Evolutionary conservation across 768 basidiomycete species (phyloP), one percentile per base, ranked within the genome.

Genomic region (Mrakia frigida): DNA sequence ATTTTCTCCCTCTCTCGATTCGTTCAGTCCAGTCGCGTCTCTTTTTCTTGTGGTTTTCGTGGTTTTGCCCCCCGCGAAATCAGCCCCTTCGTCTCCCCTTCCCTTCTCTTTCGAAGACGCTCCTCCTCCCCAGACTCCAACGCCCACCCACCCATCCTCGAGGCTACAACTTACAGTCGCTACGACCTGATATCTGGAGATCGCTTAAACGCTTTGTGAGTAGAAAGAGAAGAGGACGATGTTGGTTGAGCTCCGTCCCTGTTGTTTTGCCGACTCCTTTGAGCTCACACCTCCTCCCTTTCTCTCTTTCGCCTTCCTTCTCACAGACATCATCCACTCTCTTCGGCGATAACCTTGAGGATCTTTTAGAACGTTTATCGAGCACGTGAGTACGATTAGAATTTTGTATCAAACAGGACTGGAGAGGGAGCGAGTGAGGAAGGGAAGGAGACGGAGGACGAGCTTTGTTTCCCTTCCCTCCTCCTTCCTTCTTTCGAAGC

Each of bases 231-330:
- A 59, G 23, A 31, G 18, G 56, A 9, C 25, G 56, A 25, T 23
- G 56, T 25, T 59, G 25, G 56, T 25, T 59, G 25, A 59, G 56
- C 56, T 59, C 56, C 56, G 56, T 25, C 13, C 18, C 9, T 63
- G 61, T n/a, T 28, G 61, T 18, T 63, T n/a, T n/a, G n/a, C n/a
- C n/a, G n/a, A n/a, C n/a, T n/a, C n/a, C n/a, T 18, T 33, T 68
- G 65, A 68, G 65, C 65, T 68, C 65, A 68, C 65, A 21, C 63
- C 37, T 35, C 21, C 21, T 68, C 23, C 37, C 7, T 37, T n/a
- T 23, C 39, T 33, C 6, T 37, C 65, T 23, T 16, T n/a, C 33
- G 13, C 13, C 35, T 21, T 5, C 21, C 35, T 67, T 35, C 28
- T 63, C 31, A 4, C 61, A 28, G 18, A 18, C 61, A 28, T 4